Conservation (phyloP, 73 alveolate species). For the Halteria grandinella region DNA sequence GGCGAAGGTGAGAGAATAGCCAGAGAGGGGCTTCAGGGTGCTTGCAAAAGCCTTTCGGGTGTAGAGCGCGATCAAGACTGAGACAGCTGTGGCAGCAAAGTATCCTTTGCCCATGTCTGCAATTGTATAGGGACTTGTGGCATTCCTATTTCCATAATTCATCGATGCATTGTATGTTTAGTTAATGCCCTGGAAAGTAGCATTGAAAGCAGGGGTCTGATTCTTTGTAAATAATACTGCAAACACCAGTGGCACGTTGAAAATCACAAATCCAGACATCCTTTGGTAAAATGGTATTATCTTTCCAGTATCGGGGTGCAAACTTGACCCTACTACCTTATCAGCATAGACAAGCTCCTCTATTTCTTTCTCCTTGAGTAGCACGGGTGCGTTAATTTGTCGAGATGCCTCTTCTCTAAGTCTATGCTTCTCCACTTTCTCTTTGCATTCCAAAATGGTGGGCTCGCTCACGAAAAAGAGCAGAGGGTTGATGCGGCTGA, state of each 20-base stretch:
- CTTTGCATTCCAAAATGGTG: slow-evolving; percentile 1
- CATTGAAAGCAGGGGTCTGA: slow-evolving; percentile 50
- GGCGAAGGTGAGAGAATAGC: slow-evolving; percentile 33
- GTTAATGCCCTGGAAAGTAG: slow-evolving; percentile 62
- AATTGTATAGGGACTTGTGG: slow-evolving; percentile 48
- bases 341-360: slow-evolving; percentile 50
- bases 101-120: slow-evolving; percentile 55
- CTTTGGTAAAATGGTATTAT: slow-evolving; percentile 32
- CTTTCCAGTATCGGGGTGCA: slow-evolving; percentile 73
- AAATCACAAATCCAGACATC: slow-evolving; percentile 61
- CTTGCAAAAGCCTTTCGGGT: slow-evolving; percentile 17
- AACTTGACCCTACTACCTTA: slow-evolving; percentile 36
- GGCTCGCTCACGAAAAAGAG: slow-evolving; percentile 12
- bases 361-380: slow-evolving; percentile 12
- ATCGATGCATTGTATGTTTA: slow-evolving; percentile 75
- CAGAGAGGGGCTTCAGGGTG: slow-evolving; percentile 14
- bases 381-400: neutral
- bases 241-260: slow-evolving; percentile 66
- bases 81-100: slow-evolving; percentile 54
- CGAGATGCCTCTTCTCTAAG: slow-evolving; percentile 44
- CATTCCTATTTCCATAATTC: slow-evolving; percentile 77
- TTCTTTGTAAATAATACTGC: slow-evolving; percentile 29
- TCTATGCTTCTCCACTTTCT: slow-evolving; percentile 3
- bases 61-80: slow-evolving; percentile 42
- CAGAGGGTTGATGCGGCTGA: slow-evolving; percentile 22